Conservation (phyloP, 495 filamentous ascomycete species). For the Aspergillus taichungensis region DNA sequence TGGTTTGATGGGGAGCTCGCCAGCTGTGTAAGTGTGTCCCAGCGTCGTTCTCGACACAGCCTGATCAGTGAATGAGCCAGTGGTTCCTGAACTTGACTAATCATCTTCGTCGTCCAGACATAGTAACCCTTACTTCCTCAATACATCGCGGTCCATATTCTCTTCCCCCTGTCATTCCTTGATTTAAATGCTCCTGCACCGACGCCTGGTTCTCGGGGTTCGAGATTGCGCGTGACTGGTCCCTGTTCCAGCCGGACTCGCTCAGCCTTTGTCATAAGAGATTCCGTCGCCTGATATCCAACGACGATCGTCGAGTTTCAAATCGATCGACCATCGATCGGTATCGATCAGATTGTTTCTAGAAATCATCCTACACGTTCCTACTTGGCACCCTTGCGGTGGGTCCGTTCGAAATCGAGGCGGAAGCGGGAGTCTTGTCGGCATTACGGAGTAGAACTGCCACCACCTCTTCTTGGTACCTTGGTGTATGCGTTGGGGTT, state of each 20-base stretch:
- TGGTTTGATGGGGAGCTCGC: conserved; percentile 14
- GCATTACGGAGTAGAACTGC: no score
- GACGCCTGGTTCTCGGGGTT: background rate
- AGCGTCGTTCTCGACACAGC: background rate
- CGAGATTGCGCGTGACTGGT: conserved; percentile 2
- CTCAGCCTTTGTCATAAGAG: background rate
- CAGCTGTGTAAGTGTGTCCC: conserved; percentile 15
- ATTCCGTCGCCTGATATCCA: no score
- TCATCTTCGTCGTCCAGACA: conserved; percentile 2
- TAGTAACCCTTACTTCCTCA: conserved; percentile 1
- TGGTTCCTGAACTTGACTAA: background rate
- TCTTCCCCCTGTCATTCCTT: conserved; percentile 9
- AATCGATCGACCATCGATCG: no score
- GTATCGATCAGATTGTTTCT: no score
- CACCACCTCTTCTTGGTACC: no score
- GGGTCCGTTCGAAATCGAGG: no score
- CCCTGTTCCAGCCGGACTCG: conserved; percentile 1
- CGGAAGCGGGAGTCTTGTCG: no score
- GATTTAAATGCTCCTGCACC: conserved; percentile 5
- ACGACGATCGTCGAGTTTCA: no score
- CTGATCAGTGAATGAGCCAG: background rate
- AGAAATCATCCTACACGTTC: no score
- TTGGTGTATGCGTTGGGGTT: no score
- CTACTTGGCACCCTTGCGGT: no score
- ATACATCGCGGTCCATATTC: background rate